Evolutionary conservation across 1,139 yeast genomes (phyloP).

Genomic region (Candida frijolesensis): DNA sequence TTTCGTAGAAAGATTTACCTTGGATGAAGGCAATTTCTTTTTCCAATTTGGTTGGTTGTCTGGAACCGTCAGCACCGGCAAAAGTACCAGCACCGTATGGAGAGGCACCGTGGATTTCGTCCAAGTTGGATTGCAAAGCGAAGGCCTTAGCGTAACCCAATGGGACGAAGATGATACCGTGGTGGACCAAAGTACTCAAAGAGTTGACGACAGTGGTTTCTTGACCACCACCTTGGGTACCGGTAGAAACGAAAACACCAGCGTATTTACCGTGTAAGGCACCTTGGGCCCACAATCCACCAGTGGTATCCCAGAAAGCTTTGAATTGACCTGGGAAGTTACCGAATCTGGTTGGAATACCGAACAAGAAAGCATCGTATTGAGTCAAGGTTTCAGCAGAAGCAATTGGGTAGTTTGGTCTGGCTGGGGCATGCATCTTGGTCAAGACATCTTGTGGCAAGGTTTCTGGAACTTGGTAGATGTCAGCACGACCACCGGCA

Average conservation of each 20-base stretch:
- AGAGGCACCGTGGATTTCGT: too few species aligned
- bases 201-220: constrained; percentile 70
- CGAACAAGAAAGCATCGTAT: too few species aligned
- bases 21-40: constrained; percentile 61
- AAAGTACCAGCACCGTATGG: too few species aligned
- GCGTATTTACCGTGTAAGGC: too few species aligned
- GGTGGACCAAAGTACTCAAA: constrained; percentile 71
- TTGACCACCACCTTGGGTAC: constrained; percentile 85
- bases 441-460: constrained; percentile 61
- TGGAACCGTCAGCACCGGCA: constrained; percentile 80
- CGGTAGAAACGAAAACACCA: too few species aligned
- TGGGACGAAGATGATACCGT: constrained; percentile 79
- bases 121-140: constrained; percentile 54
- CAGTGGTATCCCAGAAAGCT: too few species aligned
- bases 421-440: constrained; percentile 63
- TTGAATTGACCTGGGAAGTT: too few species aligned
- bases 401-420: constrained; percentile 71
- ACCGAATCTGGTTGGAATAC: too few species aligned
- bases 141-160: constrained; percentile 73
- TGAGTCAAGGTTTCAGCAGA: too few species aligned
- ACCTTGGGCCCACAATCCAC: too few species aligned
- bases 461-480: constrained; percentile 82
- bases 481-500: constrained; percentile 74
- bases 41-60: constrained; percentile 70
- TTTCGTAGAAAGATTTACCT: constrained; percentile 49